These are phyloP conservation scores for Hortiboletus rubellus DNA, from an alignment of 1,284 basidiomycete species.

Conservation along the genomic window DNA sequence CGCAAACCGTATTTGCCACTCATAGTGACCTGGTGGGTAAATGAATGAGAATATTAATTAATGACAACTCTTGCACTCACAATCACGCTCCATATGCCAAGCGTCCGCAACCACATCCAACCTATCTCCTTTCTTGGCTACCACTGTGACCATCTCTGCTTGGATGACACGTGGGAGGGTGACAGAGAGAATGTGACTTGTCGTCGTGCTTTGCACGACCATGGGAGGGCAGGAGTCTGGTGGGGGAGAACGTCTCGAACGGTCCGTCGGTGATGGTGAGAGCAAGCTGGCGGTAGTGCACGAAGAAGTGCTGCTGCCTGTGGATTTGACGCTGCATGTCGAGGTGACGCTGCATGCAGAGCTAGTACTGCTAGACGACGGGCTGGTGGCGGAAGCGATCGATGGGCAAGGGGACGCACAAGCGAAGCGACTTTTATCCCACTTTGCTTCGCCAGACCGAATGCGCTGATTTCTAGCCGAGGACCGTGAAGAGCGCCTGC, in stretches of 20 bases:
- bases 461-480: slow-evolving; percentile 30
- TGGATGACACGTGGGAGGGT: slow-evolving; percentile 45
- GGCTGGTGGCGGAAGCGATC: slow-evolving; percentile 22
- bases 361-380: slow-evolving; percentile 25
- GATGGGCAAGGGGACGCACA: slow-evolving; percentile 33
- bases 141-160: slow-evolving; percentile 58
- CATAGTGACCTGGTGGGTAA: slow-evolving; percentile 47
- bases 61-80: slow-evolving; percentile 36
- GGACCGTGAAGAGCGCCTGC: slow-evolving; percentile 32
- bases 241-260: slow-evolving; percentile 39
- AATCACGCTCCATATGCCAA: slow-evolving; percentile 55
- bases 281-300: slow-evolving; percentile 16
- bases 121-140: slow-evolving; percentile 52
- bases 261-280: slow-evolving; percentile 39
- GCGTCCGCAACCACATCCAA: slow-evolving; percentile 55
- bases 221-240: slow-evolving; percentile 42
- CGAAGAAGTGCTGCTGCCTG: slow-evolving; percentile 15
- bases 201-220: slow-evolving; percentile 38
- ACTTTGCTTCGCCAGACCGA: slow-evolving; percentile 25
- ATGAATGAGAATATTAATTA: slow-evolving; percentile 6
- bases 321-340: slow-evolving; percentile 20
- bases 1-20: slow-evolving; percentile 54
- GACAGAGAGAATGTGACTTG: slow-evolving; percentile 40
- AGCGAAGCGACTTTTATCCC: slow-evolving; percentile 32
- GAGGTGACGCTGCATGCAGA: slow-evolving; percentile 30